These are phyloP conservation scores for Sporothrix variecibatus DNA, from an alignment of 2,329 filamentous ascomycete species.

Conservation along the genomic window DNA sequence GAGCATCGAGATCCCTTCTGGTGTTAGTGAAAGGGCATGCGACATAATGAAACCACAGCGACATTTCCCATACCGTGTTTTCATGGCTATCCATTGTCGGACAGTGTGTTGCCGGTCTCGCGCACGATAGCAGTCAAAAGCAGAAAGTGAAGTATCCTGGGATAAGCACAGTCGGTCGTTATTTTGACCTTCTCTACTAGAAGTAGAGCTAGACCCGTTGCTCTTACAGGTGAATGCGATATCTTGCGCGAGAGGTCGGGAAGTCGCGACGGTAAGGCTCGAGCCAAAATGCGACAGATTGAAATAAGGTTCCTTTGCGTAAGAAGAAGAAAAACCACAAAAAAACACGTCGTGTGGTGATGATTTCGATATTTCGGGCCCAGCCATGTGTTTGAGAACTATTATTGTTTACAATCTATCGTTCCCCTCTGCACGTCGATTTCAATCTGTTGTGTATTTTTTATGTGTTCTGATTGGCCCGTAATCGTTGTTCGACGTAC, in stretches of 20 bases:
- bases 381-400: background rate
- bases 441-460: background rate
- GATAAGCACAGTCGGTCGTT: background rate
- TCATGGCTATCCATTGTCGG: conserved; percentile 29
- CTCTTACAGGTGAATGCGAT: background rate
- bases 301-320: background rate
- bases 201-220: background rate
- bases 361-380: background rate
- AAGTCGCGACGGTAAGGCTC: background rate
- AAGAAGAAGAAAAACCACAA: background rate
- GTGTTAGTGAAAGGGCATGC: background rate
- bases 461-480: conserved; percentile 1
- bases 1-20: conserved; percentile 28
- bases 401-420: conserved; percentile 4
- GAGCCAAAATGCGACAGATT: background rate
- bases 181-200: background rate
- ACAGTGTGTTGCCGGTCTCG: too few relatives aligned
- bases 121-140: background rate
- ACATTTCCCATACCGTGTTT: conserved; percentile 35
- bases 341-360: background rate
- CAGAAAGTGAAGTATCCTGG: background rate
- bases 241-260: background rate
- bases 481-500: background rate
- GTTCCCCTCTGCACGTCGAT: background rate
- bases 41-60: too few relatives aligned